Percentiles rank a stretch among this genome's conserved stretches.
Conservation (phyloP, 805 yeast species). For the Sugiyamaella marilandica region DNA sequence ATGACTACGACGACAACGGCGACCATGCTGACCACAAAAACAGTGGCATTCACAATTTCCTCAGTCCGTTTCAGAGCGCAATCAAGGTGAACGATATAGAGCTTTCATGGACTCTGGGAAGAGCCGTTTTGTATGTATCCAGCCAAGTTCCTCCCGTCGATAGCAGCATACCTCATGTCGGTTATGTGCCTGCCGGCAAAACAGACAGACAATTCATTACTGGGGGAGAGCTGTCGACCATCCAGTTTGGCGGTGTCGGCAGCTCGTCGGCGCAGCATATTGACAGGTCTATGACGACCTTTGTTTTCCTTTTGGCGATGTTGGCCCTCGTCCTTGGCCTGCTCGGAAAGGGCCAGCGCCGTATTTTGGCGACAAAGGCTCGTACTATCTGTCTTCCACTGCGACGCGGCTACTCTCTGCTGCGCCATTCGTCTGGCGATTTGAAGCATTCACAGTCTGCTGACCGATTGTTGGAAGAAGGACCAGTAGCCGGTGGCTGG, state of each 20-base stretch:
- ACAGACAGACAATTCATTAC: conserved; percentile 13
- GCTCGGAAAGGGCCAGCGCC: not conserved
- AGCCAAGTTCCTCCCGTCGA: conserved; percentile 45
- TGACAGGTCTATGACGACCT: not conserved
- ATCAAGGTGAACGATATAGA: conserved; percentile 76
- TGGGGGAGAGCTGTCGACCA: conserved; percentile 26
- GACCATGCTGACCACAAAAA: not conserved
- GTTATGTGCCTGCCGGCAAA: conserved; percentile 18
- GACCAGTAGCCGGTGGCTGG: not conserved
- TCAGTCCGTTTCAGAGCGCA: conserved; percentile 75
- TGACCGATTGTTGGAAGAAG: conserved; percentile 17
- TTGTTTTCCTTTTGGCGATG: conserved; percentile 8
- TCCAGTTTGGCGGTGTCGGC: not conserved
- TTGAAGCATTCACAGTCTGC: not conserved
- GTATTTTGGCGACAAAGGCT: not conserved
- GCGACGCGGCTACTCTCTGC: not conserved
- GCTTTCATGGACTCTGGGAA: conserved; percentile 91
- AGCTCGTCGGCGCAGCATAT: not conserved
- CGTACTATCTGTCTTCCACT: not conserved
- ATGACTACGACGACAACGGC: conserved; percentile 10
- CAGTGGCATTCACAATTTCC: conserved; percentile 18
- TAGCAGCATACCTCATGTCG: conserved; percentile 16
- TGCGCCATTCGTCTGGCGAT: not conserved
- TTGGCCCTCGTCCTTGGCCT: not conserved
- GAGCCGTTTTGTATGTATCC: conserved; percentile 75